Base-by-base conservation (phyloP, 2,329 filamentous ascomycete genomes). In the Chaetomium olivaceum region DNA sequence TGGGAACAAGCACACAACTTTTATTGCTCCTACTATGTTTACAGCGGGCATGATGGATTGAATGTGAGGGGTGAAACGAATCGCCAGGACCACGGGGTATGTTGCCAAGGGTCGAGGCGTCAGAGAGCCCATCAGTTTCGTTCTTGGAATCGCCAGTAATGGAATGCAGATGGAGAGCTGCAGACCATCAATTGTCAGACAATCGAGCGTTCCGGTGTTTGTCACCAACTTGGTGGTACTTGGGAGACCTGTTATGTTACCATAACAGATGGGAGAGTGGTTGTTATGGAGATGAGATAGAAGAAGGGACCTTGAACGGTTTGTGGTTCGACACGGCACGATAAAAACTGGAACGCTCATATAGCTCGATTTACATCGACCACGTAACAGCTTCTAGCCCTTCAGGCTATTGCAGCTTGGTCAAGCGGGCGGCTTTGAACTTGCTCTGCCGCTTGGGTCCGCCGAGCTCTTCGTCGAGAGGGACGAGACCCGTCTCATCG, bases 351-450 rank as follows among this genome's bases (percentile, higher is more conserved):
- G 43, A 50, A 62, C 36, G 61, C 51, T 62, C 59, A 31, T 57
- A 68, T 64, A 70, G 58, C 61, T 63, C 70, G 67, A 68, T 69
- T 68, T 63, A 60, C 67, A 51, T 66, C 69, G 58, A 64, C 61
- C 66, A 64, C 61, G 29, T 58, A 55, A 72, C 67, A 69, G 72
- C 71, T 73, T 70, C 75, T 76, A 72, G 69, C 19, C 39, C 69
- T 66, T 64, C 25, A 51, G 58, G 65, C 43, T 61, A 87, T 66
- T 83, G 68, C 46, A 70, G 79, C 73, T 77, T 83, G 31, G 83
- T 83, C 63, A 92, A 77, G 68, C 87, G 83, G 2, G 89, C 89
- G 58, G 89, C 89, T 79, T 87, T 91, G 79, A 93, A 93, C 67
- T 88, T 85, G 79, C 90, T 92, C 69, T 92, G 77, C 72, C 84